phyloP scores from a whole-genome alignment of 2,329 filamentous ascomycete species.

The Penicillium sp. region DNA sequence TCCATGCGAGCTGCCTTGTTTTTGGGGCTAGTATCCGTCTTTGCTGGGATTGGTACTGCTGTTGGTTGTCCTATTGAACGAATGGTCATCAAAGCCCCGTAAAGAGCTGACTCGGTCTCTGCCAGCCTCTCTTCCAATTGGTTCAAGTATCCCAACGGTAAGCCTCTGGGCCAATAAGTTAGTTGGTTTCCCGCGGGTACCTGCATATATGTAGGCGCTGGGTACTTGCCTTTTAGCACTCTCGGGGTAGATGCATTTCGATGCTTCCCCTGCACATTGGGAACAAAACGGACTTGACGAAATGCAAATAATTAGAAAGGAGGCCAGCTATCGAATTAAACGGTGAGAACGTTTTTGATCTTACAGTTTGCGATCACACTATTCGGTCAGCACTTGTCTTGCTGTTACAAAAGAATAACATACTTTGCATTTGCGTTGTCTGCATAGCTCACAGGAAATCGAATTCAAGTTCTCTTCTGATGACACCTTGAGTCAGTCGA shows the following conservation, averaged over 20 bases:
- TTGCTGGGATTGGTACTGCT: slow-evolving; percentile 7
- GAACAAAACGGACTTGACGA: slow-evolving; percentile 20
- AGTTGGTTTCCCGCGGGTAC: slow-evolving; percentile 5
- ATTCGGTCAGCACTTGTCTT: slow-evolving; percentile 9
- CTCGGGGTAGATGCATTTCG: slow-evolving; percentile 24
- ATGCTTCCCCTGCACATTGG: slow-evolving; percentile 20
- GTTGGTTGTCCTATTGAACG: slow-evolving; percentile 11
- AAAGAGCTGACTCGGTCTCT: slow-evolving; percentile 26
- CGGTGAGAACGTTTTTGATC: not conserved
- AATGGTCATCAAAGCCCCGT: slow-evolving; percentile 20
- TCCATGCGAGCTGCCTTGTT: slow-evolving; percentile 24
- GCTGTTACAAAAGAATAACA: not conserved
- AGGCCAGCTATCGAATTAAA: not conserved
- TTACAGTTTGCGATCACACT: slow-evolving; percentile 28
- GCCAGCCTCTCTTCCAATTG: slow-evolving; percentile 24
- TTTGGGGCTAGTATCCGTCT: slow-evolving; percentile 10
- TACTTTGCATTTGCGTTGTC: slow-evolving; percentile 28
- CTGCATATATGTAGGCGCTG: not conserved
- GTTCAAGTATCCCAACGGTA: slow-evolving; percentile 26
- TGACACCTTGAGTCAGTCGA: slow-evolving; percentile 4
- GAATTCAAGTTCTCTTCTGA: slow-evolving; percentile 14
- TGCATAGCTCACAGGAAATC: slow-evolving; percentile 25
- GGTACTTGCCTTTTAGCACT: slow-evolving; percentile 22
- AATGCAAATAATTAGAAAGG: not conserved
- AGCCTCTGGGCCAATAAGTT: slow-evolving; percentile 14